A percentile compares a stretch with the other conserved stretches of the same genome.
These are phyloP conservation scores for Saraca asoca DNA, from an alignment of 331 rosid species.

Conservation along the genomic window DNA sequence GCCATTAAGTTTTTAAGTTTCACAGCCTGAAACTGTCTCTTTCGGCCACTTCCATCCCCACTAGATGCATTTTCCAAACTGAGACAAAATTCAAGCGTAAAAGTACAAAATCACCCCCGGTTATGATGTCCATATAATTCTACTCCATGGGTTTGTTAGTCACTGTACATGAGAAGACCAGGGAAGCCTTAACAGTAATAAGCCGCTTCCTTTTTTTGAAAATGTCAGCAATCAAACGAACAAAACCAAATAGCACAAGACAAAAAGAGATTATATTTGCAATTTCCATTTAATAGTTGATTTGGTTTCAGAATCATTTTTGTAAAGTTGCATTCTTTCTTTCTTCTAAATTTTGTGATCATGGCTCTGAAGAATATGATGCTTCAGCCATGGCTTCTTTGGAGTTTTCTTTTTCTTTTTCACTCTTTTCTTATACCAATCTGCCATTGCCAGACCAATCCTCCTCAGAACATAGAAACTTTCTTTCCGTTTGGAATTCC, in stretches of 20 bases:
- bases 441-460: conserved; percentile 39
- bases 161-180: conserved; percentile 24
- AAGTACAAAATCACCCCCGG: conserved; percentile 36
- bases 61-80: conserved; percentile 9
- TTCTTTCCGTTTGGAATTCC: conserved; percentile 46
- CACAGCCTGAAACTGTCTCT: conserved; percentile 23
- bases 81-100: conserved; percentile 1
- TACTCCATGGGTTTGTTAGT: conserved; percentile 29
- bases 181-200: conserved; percentile 21
- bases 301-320: conserved; percentile 15
- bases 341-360: too few relatives aligned
- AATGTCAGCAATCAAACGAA: conserved; percentile 50
- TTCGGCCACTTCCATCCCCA: conserved; percentile 11
- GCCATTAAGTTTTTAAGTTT: conserved; percentile 16
- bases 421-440: conserved; percentile 32
- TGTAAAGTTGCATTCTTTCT: not conserved
- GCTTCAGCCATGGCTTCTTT: conserved; percentile 43
- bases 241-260: conserved; percentile 37
- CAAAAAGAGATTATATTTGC: conserved; percentile 27
- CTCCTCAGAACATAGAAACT: conserved; percentile 74
- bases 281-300: conserved; percentile 32
- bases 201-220: conserved; percentile 51
- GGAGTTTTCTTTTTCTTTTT: conserved; percentile 25
- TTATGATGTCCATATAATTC: not conserved
- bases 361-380: conserved; percentile 1